Base-by-base conservation (phyloP, 179 eudicot species). In the Sideroxylon spinosum region DNA sequence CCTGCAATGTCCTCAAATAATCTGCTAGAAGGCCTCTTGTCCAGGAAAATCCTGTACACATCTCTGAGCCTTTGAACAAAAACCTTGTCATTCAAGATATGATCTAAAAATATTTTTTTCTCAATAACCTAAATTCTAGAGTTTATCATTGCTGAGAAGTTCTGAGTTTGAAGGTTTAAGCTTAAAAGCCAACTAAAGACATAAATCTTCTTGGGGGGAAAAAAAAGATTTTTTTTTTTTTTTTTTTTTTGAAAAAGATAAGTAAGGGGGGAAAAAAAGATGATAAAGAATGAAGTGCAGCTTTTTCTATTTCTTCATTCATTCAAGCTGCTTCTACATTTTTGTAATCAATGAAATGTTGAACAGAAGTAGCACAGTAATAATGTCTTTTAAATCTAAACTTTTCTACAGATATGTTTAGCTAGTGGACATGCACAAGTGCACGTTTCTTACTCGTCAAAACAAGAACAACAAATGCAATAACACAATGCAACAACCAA, bases 1-100 rank as follows among this genome's bases (percentile, higher is more conserved):
- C 56, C 29, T 6, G 17, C 17, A 11, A 55, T 14, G 5, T 14
- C 60, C 19, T 55, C 60, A 55, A 55, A 55, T 16, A 55, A 55
- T 16, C 60, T 14, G 28, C 73, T 11, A 49, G 50, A 70, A 22
- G 57, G 57, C 73, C 73, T 70, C 56, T 46, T 48, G 17, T 69
- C 56, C 28, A 20, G n/a, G 48, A 16, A 4, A 9, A 48, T 20
- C 28, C 55, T 68, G 8, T 19, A 4, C n/a, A 68, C n/a, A 7
- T 68, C 73, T 48, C 22, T 29, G 28, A 70, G 17, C 4, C 20
- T 19, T 14, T 55, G 19, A 4, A 49, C 73, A 48, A 5, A 69
- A 48, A 1, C 9, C 57, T 68, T 70, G 16, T 22, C 2, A 32
- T 1, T 14, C 49, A 53, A 46, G 17, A 48, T 70, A 70, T 10